Conservation (phyloP, 768 basidiomycete genomes). For the Mycena capillaripes region DNA sequence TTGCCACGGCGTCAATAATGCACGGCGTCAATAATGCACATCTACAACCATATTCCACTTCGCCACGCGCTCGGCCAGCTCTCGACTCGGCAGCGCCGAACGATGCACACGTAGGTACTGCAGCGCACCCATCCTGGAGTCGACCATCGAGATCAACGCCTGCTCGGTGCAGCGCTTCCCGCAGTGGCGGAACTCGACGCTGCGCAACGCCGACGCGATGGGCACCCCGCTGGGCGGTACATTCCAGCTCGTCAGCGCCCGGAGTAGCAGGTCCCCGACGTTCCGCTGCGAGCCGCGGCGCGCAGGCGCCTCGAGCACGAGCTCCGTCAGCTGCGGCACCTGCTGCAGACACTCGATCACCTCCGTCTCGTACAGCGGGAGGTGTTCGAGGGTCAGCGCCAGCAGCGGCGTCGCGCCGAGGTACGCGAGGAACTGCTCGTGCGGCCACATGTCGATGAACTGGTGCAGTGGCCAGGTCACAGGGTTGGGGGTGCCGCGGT, state of each 20-base stretch:
- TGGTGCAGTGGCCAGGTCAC: conserved; percentile 45
- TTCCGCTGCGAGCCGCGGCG: conserved; percentile 23
- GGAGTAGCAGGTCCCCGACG: conserved; percentile 26
- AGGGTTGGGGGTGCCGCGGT: conserved; percentile 3
- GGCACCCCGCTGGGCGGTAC: background rate
- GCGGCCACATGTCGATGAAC: conserved; percentile 23
- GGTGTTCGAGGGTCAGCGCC: conserved; percentile 21
- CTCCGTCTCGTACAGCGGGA: conserved; percentile 33
- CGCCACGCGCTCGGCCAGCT: conserved; percentile 9
- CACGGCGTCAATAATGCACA: conserved; percentile 16
- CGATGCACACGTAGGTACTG: conserved; percentile 29
- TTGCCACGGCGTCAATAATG: too few species aligned
- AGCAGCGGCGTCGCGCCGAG: conserved; percentile 22
- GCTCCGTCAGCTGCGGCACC: conserved; percentile 15
- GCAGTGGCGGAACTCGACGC: conserved; percentile 33
- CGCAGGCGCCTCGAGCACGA: conserved; percentile 21
- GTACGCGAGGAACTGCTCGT: conserved; percentile 24
- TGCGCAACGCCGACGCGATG: conserved; percentile 8
- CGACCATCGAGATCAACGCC: conserved; percentile 29
- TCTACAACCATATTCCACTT: conserved; percentile 25
- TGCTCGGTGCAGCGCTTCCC: conserved; percentile 34
- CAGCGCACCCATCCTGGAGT: conserved; percentile 20
- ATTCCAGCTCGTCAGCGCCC: conserved; percentile 1
- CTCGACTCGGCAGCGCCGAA: conserved; percentile 27
- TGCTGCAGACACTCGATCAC: conserved; percentile 28